Evolutionary conservation across 768 basidiomycete genomes (phyloP).

Genomic region (Daedaleopsis sinensis): DNA sequence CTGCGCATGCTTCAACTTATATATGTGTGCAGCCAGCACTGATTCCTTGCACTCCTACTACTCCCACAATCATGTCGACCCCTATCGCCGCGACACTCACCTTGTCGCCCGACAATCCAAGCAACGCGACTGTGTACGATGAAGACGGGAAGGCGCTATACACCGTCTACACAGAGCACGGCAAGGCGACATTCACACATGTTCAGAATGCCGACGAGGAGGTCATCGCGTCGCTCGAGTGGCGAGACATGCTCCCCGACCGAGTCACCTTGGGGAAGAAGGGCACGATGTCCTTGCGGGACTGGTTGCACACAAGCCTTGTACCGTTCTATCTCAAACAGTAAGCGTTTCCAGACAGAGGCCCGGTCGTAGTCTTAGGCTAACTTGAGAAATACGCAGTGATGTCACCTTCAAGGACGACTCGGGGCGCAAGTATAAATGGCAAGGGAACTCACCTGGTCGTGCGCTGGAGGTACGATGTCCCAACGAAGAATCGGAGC

Average conservation of each 20-base stretch:
- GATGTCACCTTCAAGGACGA: constrained; percentile 41
- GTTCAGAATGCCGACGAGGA: constrained; percentile 37
- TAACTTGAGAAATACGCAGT: constrained; percentile 27
- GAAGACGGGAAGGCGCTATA: constrained; percentile 38
- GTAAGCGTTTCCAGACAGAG: constrained; percentile 28
- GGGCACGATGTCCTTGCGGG: constrained; percentile 34
- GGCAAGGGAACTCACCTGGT: constrained; percentile 44
- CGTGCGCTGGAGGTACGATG: constrained; percentile 34
- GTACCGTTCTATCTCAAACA: constrained; percentile 39
- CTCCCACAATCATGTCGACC: constrained; percentile 8
- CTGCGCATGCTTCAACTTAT: too few relatives aligned
- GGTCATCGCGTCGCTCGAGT: constrained; percentile 41
- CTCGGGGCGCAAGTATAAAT: constrained; percentile 40
- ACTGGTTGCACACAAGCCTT: constrained; percentile 45
- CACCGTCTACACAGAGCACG: constrained; percentile 38
- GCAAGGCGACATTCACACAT: constrained; percentile 35
- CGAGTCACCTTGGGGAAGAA: constrained; percentile 39
- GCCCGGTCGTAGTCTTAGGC: too few relatives aligned
- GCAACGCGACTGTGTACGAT: constrained; percentile 41
- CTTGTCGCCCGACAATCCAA: constrained; percentile 45
- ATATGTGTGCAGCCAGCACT: too few relatives aligned
- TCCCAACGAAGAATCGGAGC: too few relatives aligned
- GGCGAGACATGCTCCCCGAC: constrained; percentile 42
- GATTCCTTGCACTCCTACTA: too few relatives aligned
- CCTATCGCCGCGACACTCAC: constrained; percentile 31